phyloP scores from a whole-genome alignment of 345 rosid species.

The Clarkia xantiana region DNA sequence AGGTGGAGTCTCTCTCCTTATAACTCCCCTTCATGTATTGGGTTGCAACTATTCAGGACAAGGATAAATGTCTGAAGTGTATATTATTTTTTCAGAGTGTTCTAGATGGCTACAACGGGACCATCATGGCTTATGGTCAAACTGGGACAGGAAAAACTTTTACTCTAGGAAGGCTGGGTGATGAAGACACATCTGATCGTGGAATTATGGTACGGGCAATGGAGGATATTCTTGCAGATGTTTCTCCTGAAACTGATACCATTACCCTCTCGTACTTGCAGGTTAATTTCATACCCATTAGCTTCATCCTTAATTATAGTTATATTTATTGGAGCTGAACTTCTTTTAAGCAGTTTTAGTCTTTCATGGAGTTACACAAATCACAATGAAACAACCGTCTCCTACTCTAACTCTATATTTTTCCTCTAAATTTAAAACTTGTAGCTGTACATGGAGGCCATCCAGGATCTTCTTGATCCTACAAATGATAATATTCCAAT shows the following conservation, averaged over 20 bases:
- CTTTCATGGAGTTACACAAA: not conserved
- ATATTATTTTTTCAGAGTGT: constrained; percentile 48
- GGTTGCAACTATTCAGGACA: not conserved
- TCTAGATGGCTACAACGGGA: constrained; percentile 95
- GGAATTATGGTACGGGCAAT: constrained; percentile 98
- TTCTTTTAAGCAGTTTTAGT: not conserved
- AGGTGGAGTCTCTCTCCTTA: too few relatives aligned
- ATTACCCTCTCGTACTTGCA: constrained; percentile 79
- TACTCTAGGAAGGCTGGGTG: constrained; percentile 85
- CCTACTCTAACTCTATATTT: not conserved
- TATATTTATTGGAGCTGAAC: not conserved
- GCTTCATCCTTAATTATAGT: not conserved
- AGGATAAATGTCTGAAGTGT: not conserved
- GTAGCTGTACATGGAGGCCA: constrained; percentile 96
- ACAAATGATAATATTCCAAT: constrained; percentile 79
- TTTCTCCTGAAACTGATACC: constrained; percentile 66
- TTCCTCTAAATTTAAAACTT: not conserved
- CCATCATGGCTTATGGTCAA: constrained; percentile 99
- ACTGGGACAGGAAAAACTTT: constrained; percentile 98
- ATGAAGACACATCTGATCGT: constrained; percentile 84
- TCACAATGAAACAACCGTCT: not conserved
- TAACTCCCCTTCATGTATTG: too few relatives aligned
- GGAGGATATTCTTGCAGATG: constrained; percentile 75
- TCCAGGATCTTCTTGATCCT: constrained; percentile 95
- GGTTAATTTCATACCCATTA: constrained; percentile 22